A percentile compares a stretch with the other conserved stretches of the same genome.
Evolutionary conservation across 73 alveolate species (phyloP).

Genomic region (Strombidium stylifer): DNA sequence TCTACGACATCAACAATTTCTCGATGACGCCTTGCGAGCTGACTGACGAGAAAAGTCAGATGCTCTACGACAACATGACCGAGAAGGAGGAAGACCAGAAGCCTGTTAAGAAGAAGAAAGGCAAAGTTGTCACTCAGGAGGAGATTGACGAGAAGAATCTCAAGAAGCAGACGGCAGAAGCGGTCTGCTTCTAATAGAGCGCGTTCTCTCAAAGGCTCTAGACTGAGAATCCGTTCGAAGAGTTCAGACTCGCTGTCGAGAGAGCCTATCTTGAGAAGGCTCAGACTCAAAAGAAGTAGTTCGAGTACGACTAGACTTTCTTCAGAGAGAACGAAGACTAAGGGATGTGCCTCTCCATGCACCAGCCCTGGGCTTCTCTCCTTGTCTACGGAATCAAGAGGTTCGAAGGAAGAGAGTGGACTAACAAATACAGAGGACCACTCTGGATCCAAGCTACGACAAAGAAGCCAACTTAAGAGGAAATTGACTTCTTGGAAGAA

Average conservation of each 20-base stretch:
- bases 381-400: slow-evolving; percentile 70
- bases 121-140: background rate
- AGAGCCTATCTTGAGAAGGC: slow-evolving; percentile 3
- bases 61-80: slow-evolving; percentile 9
- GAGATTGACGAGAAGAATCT: background rate
- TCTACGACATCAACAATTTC: background rate
- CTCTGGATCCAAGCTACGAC: slow-evolving; percentile 86
- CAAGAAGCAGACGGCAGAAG: slow-evolving; percentile 8
- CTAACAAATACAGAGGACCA: slow-evolving; percentile 72
- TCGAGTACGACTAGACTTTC: slow-evolving; percentile 29
- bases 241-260: slow-evolving; percentile 48
- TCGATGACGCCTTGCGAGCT: slow-evolving; percentile 13
- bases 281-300: background rate
- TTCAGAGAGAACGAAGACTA: slow-evolving; percentile 49
- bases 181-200: background rate
- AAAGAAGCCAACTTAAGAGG: slow-evolving; percentile 56
- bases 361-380: slow-evolving; percentile 79
- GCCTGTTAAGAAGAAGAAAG: slow-evolving; percentile 7
- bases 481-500: slow-evolving; percentile 53
- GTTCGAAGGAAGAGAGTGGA: slow-evolving; percentile 77
- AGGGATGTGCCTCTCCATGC: slow-evolving; percentile 77
- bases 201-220: slow-evolving; percentile 27
- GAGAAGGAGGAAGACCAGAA: slow-evolving; percentile 1
- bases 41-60: slow-evolving; percentile 31
- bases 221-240: slow-evolving; percentile 69